Evolutionary conservation across 2,329 filamentous ascomycete genomes (phyloP).

Genomic region (Eutypella sp.): DNA sequence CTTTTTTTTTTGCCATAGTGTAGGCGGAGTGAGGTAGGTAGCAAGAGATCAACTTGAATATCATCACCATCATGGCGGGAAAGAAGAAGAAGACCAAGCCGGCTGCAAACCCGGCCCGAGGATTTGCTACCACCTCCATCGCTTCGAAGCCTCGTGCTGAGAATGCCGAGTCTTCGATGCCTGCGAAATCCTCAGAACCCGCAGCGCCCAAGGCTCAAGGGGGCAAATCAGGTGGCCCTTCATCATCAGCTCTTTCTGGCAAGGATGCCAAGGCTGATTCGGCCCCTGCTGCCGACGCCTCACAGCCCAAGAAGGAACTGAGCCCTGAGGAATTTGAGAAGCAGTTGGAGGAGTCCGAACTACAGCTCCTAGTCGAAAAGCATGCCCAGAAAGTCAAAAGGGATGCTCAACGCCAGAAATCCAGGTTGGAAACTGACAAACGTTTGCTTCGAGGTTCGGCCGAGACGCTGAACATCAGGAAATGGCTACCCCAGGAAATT

Average conservation of each 20-base stretch:
- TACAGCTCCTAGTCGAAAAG: constrained; percentile 84
- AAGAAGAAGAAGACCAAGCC: constrained; percentile 92
- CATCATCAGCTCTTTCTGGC: constrained; percentile 22
- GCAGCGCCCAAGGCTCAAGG: constrained; percentile 11
- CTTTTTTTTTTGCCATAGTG: too few species aligned
- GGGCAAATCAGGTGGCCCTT: constrained; percentile 24
- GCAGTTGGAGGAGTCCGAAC: constrained; percentile 83
- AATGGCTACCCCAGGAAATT: constrained; percentile 78
- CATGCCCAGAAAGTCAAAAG: constrained; percentile 72
- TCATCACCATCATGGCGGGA: constrained; percentile 64
- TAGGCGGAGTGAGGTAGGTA: too few species aligned
- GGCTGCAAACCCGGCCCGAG: constrained; percentile 78
- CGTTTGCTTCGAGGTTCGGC: constrained; percentile 77
- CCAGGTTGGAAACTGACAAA: constrained; percentile 78
- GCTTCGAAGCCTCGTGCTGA: constrained; percentile 76
- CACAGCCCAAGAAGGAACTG: constrained; percentile 42
- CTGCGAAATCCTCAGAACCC: constrained; percentile 20
- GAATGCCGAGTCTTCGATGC: constrained; percentile 23
- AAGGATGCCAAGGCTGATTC: constrained; percentile 12
- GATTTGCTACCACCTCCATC: constrained; percentile 89
- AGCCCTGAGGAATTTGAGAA: constrained; percentile 85
- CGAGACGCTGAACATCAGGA: constrained; percentile 62
- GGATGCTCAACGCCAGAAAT: constrained; percentile 71
- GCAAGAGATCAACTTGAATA: too few species aligned
- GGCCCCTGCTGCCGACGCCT: constrained; percentile 9